Evolutionary conservation across 2,329 filamentous ascomycete species (phyloP).

Genomic region (Cladosporium sp.): DNA sequence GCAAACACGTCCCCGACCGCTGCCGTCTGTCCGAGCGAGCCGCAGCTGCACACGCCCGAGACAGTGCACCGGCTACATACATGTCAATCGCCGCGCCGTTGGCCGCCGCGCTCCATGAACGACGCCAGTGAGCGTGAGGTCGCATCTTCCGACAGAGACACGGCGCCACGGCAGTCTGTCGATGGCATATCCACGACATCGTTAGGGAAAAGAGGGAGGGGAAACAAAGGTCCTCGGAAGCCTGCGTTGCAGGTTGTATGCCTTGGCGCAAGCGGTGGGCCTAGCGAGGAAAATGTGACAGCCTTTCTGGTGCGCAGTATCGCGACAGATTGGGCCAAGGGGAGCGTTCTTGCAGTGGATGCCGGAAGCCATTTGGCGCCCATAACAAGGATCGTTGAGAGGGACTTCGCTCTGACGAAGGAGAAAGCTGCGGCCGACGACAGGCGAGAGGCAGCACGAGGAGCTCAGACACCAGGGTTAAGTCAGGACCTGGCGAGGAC

Average conservation of each 20-base stretch:
- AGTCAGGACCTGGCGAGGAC: slow-evolving; percentile 9
- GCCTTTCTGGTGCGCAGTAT: slow-evolving; percentile 82
- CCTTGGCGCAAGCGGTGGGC: slow-evolving; percentile 76
- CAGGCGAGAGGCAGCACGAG: slow-evolving; percentile 2
- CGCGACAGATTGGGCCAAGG: slow-evolving; percentile 69
- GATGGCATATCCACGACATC: neutral
- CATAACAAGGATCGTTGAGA: slow-evolving; percentile 71
- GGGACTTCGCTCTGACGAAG: slow-evolving; percentile 42
- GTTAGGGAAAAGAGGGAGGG: slow-evolving; percentile 1
- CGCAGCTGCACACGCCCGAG: slow-evolving; percentile 1
- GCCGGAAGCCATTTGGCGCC: slow-evolving; percentile 83
- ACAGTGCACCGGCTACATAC: slow-evolving; percentile 8
- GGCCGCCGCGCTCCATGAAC: slow-evolving; percentile 9
- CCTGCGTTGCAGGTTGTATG: slow-evolving; percentile 43
- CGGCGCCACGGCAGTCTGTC: neutral
- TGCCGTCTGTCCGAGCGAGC: neutral
- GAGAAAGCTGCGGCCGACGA: slow-evolving; percentile 12
- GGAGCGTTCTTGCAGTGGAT: slow-evolving; percentile 86
- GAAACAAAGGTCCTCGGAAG: slow-evolving; percentile 18
- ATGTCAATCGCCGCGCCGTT: slow-evolving; percentile 10
- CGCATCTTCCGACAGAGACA: neutral
- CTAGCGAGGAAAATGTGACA: slow-evolving; percentile 82
- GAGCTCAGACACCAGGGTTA: slow-evolving; percentile 7
- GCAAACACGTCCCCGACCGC: too few relatives aligned
- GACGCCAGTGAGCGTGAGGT: slow-evolving; percentile 4